Conservation (phyloP, 768 basidiomycete genomes). For the Daedaleopsis nitida region DNA sequence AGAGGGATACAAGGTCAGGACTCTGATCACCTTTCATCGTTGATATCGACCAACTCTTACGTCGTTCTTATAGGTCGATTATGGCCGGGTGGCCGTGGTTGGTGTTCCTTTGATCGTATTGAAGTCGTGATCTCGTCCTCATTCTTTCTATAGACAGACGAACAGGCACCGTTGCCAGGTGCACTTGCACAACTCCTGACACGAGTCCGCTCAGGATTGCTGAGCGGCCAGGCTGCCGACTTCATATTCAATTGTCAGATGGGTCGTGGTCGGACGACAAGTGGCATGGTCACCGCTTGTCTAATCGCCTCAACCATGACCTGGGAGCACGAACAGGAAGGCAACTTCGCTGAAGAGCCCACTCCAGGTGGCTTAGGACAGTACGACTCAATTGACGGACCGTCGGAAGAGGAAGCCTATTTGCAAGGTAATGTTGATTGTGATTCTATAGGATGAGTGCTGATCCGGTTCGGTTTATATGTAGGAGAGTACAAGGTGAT, state of each 20-base stretch:
- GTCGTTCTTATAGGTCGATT: conserved; percentile 63
- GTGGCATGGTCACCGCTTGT: conserved; percentile 91
- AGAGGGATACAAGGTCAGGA: conserved; percentile 72
- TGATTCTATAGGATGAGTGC: neutral
- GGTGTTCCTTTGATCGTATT: conserved; percentile 28
- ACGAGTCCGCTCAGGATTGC: conserved; percentile 61
- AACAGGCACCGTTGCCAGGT: conserved; percentile 92
- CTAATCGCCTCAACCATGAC: conserved; percentile 76
- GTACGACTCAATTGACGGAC: conserved; percentile 77
- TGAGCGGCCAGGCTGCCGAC: conserved; percentile 57
- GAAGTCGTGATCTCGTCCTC: neutral
- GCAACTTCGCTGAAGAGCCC: conserved; percentile 31
- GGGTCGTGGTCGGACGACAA: conserved; percentile 90
- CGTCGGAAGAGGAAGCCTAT: conserved; percentile 87
- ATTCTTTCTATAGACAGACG: conserved; percentile 73
- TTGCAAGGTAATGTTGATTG: conserved; percentile 59
- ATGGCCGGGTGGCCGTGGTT: conserved; percentile 89
- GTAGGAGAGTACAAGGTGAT: conserved; percentile 97
- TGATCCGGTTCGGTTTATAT: neutral
- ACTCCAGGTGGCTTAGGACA: conserved; percentile 41
- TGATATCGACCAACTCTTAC: conserved; percentile 1
- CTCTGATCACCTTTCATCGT: conserved; percentile 12
- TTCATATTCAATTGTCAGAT: conserved; percentile 98
- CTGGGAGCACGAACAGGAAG: conserved; percentile 51
- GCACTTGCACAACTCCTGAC: conserved; percentile 80